Conservation (phyloP, 148 eudicot genomes). For the Chenopodium berlandieri region DNA sequence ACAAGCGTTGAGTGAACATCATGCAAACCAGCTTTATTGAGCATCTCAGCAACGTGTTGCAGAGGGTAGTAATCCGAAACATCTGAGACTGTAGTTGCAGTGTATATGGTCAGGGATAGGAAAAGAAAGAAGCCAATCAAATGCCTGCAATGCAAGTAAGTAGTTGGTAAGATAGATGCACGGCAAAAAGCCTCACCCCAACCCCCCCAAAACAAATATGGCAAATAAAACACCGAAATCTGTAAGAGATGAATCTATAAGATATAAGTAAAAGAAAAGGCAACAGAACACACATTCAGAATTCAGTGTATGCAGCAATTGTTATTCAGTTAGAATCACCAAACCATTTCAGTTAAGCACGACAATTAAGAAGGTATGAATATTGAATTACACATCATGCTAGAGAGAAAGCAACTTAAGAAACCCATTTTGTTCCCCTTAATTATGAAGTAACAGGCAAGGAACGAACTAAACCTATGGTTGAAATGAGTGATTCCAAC, state of each 20-base stretch:
- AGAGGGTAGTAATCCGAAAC: conserved; percentile 52
- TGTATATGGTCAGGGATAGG: conserved; percentile 77
- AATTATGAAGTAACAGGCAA: neutral
- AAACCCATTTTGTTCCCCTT: neutral
- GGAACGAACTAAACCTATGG: neutral
- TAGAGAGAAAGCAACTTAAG: neutral
- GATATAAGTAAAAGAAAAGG: neutral
- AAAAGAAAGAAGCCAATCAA: conserved; percentile 92
- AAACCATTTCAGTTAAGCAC: neutral
- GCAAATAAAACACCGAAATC: neutral
- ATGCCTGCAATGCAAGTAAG: conserved; percentile 58
- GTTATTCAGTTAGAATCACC: neutral
- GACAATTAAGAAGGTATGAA: neutral
- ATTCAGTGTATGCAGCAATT: neutral
- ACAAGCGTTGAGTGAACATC: conserved; percentile 51
- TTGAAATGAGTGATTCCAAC: neutral
- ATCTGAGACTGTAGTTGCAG: conserved; percentile 66
- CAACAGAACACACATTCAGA: neutral
- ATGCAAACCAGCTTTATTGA: conserved; percentile 67
- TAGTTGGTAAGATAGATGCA: conserved; percentile 4
- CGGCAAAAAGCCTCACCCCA: neutral
- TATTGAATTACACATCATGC: neutral
- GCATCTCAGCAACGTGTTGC: conserved; percentile 50
- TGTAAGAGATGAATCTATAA: neutral
- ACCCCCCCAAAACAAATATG: neutral